These are phyloP conservation scores for Aspergillus floridensis DNA, from an alignment of 2,329 filamentous ascomycete species.

Conservation along the genomic window DNA sequence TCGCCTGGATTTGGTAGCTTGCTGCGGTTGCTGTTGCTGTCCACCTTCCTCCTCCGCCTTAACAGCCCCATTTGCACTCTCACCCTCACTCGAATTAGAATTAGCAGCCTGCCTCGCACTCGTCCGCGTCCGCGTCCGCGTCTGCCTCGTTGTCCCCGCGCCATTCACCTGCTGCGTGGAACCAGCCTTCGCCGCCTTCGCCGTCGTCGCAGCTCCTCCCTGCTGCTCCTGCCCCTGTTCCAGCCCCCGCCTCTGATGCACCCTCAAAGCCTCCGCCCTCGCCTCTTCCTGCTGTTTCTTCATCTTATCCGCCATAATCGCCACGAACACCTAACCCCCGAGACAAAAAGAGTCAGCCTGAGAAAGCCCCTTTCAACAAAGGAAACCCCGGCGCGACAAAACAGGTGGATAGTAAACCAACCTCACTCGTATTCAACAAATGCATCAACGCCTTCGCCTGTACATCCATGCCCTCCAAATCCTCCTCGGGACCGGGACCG, in stretches of 20 bases:
- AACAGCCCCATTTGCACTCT: slow-evolving; percentile 9
- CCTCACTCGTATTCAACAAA: slow-evolving; percentile 46
- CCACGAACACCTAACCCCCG: slow-evolving; percentile 43
- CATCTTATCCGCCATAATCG: slow-evolving; percentile 52
- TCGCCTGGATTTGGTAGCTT: slow-evolving; percentile 24
- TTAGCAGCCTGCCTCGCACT: slow-evolving; percentile 21
- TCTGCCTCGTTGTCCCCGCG: slow-evolving; percentile 26
- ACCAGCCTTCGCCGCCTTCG: slow-evolving; percentile 25
- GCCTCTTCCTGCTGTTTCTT: slow-evolving; percentile 48
- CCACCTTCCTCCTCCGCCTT: slow-evolving; percentile 15
- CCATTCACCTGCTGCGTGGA: slow-evolving; percentile 3
- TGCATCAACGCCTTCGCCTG: slow-evolving; percentile 47
- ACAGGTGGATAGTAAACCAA: slow-evolving; percentile 13
- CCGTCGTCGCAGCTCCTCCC: slow-evolving; percentile 18
- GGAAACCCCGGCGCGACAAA: too few relatives aligned
- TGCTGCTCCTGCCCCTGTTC: slow-evolving; percentile 23
- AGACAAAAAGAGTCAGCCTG: background rate
- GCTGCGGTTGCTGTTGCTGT: slow-evolving; percentile 9
- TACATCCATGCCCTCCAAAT: slow-evolving; percentile 42
- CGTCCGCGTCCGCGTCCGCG: slow-evolving; percentile 37
- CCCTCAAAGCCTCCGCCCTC: slow-evolving; percentile 35
- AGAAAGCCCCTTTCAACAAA: too few relatives aligned
- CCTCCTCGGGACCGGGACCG: slow-evolving; percentile 12
- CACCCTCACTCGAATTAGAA: slow-evolving; percentile 11
- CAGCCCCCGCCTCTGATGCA: slow-evolving; percentile 14